These are phyloP conservation scores for Exserohilum turcica DNA, from an alignment of 2,329 filamentous ascomycete species.

Conservation along the genomic window DNA sequence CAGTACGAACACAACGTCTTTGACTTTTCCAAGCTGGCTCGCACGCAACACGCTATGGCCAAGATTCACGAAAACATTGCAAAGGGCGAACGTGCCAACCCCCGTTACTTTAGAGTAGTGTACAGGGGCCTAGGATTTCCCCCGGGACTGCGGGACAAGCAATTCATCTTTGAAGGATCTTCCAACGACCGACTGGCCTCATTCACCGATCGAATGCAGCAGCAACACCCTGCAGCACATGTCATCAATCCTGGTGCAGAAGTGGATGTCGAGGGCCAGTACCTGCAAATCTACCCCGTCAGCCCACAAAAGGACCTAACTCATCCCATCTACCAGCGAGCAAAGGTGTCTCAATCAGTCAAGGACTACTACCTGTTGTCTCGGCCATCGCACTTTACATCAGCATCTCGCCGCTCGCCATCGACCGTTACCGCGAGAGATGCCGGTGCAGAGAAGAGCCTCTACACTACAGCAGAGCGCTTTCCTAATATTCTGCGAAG, in stretches of 20 bases:
- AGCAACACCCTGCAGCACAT: constrained; percentile 84
- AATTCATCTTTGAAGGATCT: constrained; percentile 87
- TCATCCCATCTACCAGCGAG: constrained; percentile 85
- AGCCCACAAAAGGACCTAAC: constrained; percentile 79
- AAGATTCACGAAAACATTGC: constrained; percentile 88
- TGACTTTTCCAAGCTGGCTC: constrained; percentile 89
- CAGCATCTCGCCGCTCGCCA: constrained; percentile 73
- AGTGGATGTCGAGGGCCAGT: constrained; percentile 89
- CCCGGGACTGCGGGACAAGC: constrained; percentile 78
- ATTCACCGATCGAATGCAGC: constrained; percentile 91
- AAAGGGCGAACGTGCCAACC: constrained; percentile 76
- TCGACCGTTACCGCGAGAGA: constrained; percentile 69
- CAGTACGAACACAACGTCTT: constrained; percentile 90
- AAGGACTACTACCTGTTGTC: constrained; percentile 85
- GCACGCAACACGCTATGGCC: constrained; percentile 87
- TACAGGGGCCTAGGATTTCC: constrained; percentile 93
- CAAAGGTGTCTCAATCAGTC: constrained; percentile 80
- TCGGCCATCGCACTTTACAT: constrained; percentile 77
- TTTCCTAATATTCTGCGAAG: constrained; percentile 91
- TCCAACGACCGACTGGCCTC: constrained; percentile 75
- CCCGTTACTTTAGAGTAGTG: constrained; percentile 88
- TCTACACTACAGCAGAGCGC: constrained; percentile 81
- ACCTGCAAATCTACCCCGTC: constrained; percentile 79
- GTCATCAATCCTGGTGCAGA: constrained; percentile 72
- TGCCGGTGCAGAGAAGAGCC: constrained; percentile 79